Conservation (phyloP, 2,329 filamentous ascomycete species). For the Diatrype stigma region DNA sequence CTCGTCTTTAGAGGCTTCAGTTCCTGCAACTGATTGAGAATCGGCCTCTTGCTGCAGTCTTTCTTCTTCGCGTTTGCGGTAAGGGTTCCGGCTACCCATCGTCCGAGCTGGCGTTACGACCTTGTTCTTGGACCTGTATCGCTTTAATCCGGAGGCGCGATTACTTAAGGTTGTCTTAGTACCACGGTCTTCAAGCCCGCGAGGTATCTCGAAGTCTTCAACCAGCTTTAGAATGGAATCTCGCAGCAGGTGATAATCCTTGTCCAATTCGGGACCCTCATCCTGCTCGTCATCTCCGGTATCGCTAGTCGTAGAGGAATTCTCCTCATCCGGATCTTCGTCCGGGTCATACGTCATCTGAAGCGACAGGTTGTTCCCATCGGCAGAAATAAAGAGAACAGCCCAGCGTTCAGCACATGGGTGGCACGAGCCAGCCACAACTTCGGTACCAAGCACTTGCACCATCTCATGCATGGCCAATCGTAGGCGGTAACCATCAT, state of each 20-base stretch:
- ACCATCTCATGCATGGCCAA: constrained; percentile 68
- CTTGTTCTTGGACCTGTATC: constrained; percentile 56
- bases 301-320: constrained; percentile 56
- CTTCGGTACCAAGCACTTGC: constrained; percentile 60
- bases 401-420: constrained; percentile 82
- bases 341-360: constrained; percentile 70
- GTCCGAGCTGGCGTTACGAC: constrained; percentile 48
- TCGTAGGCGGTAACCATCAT: constrained; percentile 62
- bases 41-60: constrained; percentile 18
- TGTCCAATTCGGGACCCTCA: constrained; percentile 62
- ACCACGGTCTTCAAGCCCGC: constrained; percentile 56
- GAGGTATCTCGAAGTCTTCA: constrained; percentile 76
- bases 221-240: constrained; percentile 77
- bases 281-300: constrained; percentile 60
- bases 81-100: constrained; percentile 56
- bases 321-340: constrained; percentile 60
- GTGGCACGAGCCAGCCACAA: constrained; percentile 64
- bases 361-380: constrained; percentile 65
- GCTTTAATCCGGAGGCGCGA: constrained; percentile 58
- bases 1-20: constrained; percentile 28
- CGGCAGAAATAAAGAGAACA: constrained; percentile 71
- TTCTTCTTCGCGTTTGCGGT: constrained; percentile 36
- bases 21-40: constrained; percentile 23
- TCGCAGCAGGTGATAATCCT: constrained; percentile 76
- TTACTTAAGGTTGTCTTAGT: constrained; percentile 66